Evolutionary conservation across 2,329 filamentous ascomycete species (phyloP).

Genomic region (Aspergillus brasiliensis): DNA sequence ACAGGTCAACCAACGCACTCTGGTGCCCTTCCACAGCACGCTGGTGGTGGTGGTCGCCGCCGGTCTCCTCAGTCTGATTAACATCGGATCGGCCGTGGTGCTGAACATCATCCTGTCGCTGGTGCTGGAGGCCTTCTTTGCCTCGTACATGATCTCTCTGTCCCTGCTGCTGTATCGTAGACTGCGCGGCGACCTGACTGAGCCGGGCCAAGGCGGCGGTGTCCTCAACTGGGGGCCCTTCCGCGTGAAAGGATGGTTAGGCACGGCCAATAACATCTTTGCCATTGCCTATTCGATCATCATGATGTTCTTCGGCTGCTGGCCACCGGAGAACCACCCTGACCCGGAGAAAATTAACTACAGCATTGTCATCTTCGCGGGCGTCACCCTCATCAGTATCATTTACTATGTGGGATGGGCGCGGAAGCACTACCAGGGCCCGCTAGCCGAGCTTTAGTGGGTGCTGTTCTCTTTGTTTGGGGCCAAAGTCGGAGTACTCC

Average conservation of each 20-base stretch:
- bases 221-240: constrained; percentile 29
- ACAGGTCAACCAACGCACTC: constrained; percentile 2
- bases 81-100: constrained; percentile 52
- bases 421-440: constrained; percentile 34
- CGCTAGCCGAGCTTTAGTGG: constrained; percentile 23
- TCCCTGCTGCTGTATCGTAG: constrained; percentile 47
- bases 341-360: constrained; percentile 51
- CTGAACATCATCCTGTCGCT: constrained; percentile 55
- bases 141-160: constrained; percentile 53
- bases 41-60: constrained; percentile 31
- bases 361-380: constrained; percentile 45
- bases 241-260: constrained; percentile 43
- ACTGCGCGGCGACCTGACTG: constrained; percentile 33
- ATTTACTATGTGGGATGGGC: constrained; percentile 42
- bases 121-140: constrained; percentile 47
- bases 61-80: constrained; percentile 50
- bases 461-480: no score
- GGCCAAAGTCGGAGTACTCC: no score
- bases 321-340: constrained; percentile 37
- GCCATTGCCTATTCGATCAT: constrained; percentile 47
- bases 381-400: constrained; percentile 40
- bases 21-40: constrained; percentile 25
- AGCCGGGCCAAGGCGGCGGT: constrained; percentile 35
- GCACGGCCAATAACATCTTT: constrained; percentile 46
- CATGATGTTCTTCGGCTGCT: constrained; percentile 52